phyloP scores from a whole-genome alignment of 2,329 filamentous ascomycete genomes.

The Aspergillus neoniger region DNA sequence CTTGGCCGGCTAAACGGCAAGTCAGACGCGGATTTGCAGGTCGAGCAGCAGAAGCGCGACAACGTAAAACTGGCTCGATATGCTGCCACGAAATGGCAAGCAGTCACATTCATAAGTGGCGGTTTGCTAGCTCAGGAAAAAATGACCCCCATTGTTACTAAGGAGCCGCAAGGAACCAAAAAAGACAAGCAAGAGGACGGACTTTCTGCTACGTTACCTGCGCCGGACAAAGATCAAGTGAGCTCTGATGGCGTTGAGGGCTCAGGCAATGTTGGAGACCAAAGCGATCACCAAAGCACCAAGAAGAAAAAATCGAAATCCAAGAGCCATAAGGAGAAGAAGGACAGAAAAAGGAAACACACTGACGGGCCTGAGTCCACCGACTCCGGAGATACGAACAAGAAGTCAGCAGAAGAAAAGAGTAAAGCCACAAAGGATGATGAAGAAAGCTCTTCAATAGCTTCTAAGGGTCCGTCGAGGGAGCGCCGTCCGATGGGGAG shows the following conservation, averaged over 20 bases:
- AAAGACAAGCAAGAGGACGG: background rate
- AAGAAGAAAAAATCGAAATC: slow-evolving; percentile 24
- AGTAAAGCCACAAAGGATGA: slow-evolving; percentile 36
- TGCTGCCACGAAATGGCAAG: slow-evolving; percentile 72
- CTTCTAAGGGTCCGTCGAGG: slow-evolving; percentile 52
- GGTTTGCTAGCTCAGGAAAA: slow-evolving; percentile 68
- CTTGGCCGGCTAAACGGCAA: slow-evolving; percentile 89
- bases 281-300: slow-evolving; percentile 12
- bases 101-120: slow-evolving; percentile 84
- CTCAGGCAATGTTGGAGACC: background rate
- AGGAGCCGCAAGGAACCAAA: slow-evolving; percentile 29
- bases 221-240: background rate
- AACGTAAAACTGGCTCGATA: slow-evolving; percentile 73
- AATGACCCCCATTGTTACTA: slow-evolving; percentile 40
- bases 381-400: background rate
- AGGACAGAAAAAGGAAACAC: slow-evolving; percentile 35
- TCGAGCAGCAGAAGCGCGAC: slow-evolving; percentile 67
- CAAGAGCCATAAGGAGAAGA: slow-evolving; percentile 26
- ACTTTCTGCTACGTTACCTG: background rate
- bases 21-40: slow-evolving; percentile 69
- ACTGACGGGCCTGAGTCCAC: slow-evolving; percentile 28
- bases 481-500: slow-evolving; percentile 56
- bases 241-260: slow-evolving; percentile 11
- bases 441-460: slow-evolving; percentile 47
- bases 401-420: background rate